phyloP scores from a whole-genome alignment of 192 early-diverging fungal species.

The Gigaspora rosea region DNA sequence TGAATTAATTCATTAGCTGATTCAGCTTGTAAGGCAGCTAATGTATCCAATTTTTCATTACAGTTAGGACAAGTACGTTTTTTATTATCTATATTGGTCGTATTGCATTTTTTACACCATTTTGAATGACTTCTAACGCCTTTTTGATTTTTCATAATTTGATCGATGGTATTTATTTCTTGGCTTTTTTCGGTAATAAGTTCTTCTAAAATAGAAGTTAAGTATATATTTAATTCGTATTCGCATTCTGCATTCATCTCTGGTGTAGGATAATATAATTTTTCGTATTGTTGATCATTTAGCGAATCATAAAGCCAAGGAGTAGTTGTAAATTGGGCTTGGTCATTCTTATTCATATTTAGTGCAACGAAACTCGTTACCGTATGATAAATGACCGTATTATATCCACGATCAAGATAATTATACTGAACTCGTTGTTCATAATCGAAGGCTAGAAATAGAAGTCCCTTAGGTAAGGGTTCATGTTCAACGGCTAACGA shows the following conservation, averaged over 20 bases:
- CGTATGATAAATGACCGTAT: too few species aligned
- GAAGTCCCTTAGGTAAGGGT: neutral
- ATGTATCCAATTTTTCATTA: neutral
- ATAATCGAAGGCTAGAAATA: constrained; percentile 1
- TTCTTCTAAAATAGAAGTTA: neutral
- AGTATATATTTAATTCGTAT: constrained; percentile 3
- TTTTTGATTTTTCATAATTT: neutral
- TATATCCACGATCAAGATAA: constrained; percentile 14
- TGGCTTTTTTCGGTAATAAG: neutral
- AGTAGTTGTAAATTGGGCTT: neutral
- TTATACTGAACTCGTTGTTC: constrained; percentile 7
- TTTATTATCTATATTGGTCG: too few species aligned
- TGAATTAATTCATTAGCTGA: too few species aligned
- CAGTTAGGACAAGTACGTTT: too few species aligned
- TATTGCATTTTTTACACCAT: too few species aligned
- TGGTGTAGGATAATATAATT: too few species aligned
- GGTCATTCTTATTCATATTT: constrained; percentile 12
- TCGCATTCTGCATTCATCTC: neutral
- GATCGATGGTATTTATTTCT: neutral
- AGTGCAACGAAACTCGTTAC: too few species aligned
- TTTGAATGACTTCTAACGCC: too few species aligned
- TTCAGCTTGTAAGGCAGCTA: neutral
- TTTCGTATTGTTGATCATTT: neutral
- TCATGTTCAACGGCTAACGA: neutral
- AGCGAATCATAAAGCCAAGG: neutral